Conservation (phyloP, 768 basidiomycete genomes). For the Termitomyces titanicus region DNA sequence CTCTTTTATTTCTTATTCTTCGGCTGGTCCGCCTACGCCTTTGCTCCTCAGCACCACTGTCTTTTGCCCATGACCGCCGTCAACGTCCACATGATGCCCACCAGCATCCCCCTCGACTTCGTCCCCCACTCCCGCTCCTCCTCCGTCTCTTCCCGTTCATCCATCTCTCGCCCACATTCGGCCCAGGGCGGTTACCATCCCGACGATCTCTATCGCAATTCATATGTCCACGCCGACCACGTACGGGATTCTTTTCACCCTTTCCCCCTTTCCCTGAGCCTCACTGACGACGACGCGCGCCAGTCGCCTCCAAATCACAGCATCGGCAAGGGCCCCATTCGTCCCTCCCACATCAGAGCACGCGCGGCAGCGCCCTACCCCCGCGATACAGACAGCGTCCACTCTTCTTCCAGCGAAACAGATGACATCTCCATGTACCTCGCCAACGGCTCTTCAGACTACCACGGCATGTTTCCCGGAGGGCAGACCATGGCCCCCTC, state of each 20-base stretch:
- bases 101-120: conserved; percentile 69
- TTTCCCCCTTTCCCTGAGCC: not conserved
- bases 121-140: conserved; percentile 74
- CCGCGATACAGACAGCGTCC: conserved; percentile 80
- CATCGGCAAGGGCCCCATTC: conserved; percentile 71
- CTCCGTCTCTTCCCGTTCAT: conserved; percentile 73
- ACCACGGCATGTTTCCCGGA: conserved; percentile 61
- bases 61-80: conserved; percentile 62
- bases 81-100: conserved; percentile 70
- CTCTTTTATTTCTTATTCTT: conserved; percentile 23
- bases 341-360: conserved; percentile 74
- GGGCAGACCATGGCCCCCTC: conserved; percentile 43
- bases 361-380: conserved; percentile 84
- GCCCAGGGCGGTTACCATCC: conserved; percentile 61
- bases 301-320: conserved; percentile 75
- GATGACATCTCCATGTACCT: conserved; percentile 84
- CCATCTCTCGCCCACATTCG: conserved; percentile 74
- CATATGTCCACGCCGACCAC: conserved; percentile 48
- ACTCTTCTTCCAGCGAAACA: conserved; percentile 86
- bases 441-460: conserved; percentile 50
- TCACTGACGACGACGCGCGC: not conserved
- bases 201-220: conserved; percentile 71
- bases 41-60: conserved; percentile 33
- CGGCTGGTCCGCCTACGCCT: conserved; percentile 58
- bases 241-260: conserved; percentile 28